A percentile compares a stretch with the other conserved stretches of the same genome.
Conservation (phyloP, 1,139 yeast genomes). For the Debaryomyces sp. region DNA sequence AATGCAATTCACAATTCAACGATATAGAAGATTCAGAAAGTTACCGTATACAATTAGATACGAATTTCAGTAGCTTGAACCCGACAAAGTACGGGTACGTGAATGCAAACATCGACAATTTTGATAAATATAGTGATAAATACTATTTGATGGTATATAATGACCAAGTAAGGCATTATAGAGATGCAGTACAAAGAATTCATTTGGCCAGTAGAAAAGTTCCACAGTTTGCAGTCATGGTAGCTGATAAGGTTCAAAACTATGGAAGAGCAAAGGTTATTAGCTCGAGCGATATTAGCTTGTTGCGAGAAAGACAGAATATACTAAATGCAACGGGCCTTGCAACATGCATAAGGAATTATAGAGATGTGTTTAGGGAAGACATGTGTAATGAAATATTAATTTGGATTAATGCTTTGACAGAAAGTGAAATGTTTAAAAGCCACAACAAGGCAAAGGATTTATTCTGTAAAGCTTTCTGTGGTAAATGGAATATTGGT, state of each 20-base stretch:
- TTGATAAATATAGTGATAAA: constrained; percentile 50
- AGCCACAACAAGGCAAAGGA: constrained; percentile 52
- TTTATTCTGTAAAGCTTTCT: constrained; percentile 56
- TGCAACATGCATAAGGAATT: constrained; percentile 65
- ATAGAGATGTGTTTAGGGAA: constrained; percentile 75
- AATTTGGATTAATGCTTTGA: constrained; percentile 63
- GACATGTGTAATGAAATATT: constrained; percentile 78
- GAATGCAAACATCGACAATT: constrained; percentile 15
- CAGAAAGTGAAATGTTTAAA: constrained; percentile 57
- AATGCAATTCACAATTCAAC: constrained; percentile 41
- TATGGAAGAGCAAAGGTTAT: constrained; percentile 73
- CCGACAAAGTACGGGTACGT: constrained; percentile 34
- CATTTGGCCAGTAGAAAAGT: constrained; percentile 65
- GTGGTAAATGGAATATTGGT: constrained; percentile 60
- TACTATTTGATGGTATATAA: constrained; percentile 70
- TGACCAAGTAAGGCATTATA: constrained; percentile 74
- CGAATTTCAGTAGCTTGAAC: constrained; percentile 33
- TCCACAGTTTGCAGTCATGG: constrained; percentile 70
- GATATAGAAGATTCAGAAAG: constrained; percentile 25
- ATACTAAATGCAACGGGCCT: constrained; percentile 63
- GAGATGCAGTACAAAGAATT: constrained; percentile 73
- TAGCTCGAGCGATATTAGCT: constrained; percentile 53
- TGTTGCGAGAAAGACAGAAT: constrained; percentile 56
- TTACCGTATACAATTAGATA: constrained; percentile 25
- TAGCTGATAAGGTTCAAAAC: constrained; percentile 62